Evolutionary conservation across 73 alveolate genomes (phyloP).

Genomic region (Paramecium bursaria): DNA sequence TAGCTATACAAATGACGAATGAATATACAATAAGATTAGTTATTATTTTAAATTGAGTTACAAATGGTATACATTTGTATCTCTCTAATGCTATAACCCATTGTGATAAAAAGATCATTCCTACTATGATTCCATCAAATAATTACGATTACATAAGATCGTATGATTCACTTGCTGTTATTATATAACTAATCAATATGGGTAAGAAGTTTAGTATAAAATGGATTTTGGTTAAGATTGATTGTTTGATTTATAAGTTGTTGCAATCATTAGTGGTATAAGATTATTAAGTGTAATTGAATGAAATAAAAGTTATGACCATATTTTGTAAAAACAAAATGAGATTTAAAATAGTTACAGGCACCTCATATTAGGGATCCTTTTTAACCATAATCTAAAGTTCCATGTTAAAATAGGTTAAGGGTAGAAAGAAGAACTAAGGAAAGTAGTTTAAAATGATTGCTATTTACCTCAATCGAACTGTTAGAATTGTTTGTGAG

Average conservation of each 20-base stretch:
- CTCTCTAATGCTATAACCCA: constrained; percentile 29
- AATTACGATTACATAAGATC: too few species aligned
- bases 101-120: constrained; percentile 5
- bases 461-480: constrained; percentile 33
- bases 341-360: not conserved
- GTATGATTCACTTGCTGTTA: not conserved
- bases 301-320: not conserved
- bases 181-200: not conserved
- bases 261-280: constrained; percentile 31
- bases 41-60: not conserved
- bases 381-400: not conserved
- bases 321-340: not conserved
- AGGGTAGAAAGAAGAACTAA: constrained; percentile 8
- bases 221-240: constrained; percentile 10
- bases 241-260: not conserved
- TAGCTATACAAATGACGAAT: constrained; percentile 2
- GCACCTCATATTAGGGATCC: not conserved
- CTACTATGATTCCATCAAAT: too few species aligned
- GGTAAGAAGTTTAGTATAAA: constrained; percentile 1
- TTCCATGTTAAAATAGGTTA: constrained; percentile 1
- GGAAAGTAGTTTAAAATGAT: constrained; percentile 36
- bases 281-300: constrained; percentile 8
- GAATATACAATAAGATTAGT: constrained; percentile 37
- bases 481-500: not conserved
- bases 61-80: constrained; percentile 1